Evolutionary conservation across 345 rosid species (phyloP).

Genomic region (Diplotaxis tenuifolia): DNA sequence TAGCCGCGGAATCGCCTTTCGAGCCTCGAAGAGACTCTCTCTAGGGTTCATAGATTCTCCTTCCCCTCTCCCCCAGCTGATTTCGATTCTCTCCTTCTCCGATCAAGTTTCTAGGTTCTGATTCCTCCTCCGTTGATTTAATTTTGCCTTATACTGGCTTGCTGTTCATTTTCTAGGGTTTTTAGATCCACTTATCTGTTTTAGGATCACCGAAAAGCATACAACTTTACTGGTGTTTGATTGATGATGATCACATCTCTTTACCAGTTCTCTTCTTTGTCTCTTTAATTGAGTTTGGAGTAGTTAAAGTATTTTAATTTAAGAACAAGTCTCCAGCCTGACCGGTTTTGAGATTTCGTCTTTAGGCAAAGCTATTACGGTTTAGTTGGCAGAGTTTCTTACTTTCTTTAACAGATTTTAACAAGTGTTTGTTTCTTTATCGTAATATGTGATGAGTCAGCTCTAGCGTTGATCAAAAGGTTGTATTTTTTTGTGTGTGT

Average conservation of each 20-base stretch:
- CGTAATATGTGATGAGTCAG: not conserved
- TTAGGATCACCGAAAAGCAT: not conserved
- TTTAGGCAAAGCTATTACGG: no score
- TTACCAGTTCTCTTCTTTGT: not conserved
- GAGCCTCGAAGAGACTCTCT: constrained; percentile 23
- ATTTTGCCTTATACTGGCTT: no score
- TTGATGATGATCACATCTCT: constrained; percentile 26
- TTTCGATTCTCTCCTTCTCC: constrained; percentile 14
- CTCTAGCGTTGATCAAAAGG: not conserved
- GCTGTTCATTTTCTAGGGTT: constrained; percentile 26
- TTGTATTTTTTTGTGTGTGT: not conserved
- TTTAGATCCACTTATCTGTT: constrained; percentile 15
- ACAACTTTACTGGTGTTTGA: not conserved
- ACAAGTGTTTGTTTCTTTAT: not conserved
- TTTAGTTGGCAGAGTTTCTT: no score
- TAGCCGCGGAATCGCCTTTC: constrained; percentile 34
- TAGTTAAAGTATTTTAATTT: no score
- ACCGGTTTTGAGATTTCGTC: no score
- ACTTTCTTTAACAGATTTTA: not conserved
- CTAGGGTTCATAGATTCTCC: constrained; percentile 11
- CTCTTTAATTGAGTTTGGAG: no score
- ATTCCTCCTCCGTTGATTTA: not conserved
- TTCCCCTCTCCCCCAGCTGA: constrained; percentile 3
- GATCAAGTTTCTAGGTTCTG: constrained; percentile 19
- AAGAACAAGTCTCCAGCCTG: no score